Conservation (phyloP, 257 asterid genomes). For the Lavandula angustifolia region DNA sequence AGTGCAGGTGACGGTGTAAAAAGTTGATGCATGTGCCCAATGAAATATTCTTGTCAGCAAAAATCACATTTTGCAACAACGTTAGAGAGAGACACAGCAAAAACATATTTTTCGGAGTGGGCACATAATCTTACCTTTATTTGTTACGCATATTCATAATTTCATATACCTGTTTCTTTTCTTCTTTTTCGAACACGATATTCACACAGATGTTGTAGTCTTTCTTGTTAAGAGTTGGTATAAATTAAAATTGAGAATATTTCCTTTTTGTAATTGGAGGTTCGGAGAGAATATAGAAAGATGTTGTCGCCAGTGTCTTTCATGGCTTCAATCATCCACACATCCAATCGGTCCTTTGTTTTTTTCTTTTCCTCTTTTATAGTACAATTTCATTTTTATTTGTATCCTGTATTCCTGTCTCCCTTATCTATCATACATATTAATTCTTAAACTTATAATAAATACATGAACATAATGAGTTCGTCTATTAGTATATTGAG, state of each 20-base stretch:
- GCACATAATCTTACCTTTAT: conserved; percentile 5
- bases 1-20: too few species aligned
- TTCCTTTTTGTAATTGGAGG: conserved; percentile 21
- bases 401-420: too few species aligned
- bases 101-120: conserved; percentile 5
- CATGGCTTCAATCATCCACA: conserved; percentile 12
- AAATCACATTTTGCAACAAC: conserved; percentile 7
- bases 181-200: background rate
- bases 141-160: background rate
- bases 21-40: conserved; percentile 10
- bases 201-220: too few species aligned
- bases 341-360: too few species aligned
- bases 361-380: too few species aligned
- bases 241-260: conserved; percentile 25
- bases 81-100: conserved; percentile 13
- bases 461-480: too few species aligned
- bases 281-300: conserved; percentile 25
- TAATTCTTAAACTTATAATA: too few species aligned
- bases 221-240: background rate
- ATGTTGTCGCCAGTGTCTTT: conserved; percentile 21
- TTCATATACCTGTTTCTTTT: background rate
- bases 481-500: too few species aligned
- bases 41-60: conserved; percentile 20
- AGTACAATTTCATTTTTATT: too few species aligned
- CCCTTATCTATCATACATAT: too few species aligned